Percentiles rank a stretch among this genome's conserved stretches.
phyloP scores from a whole-genome alignment of 1,284 basidiomycete species.

The Athelia psychrophila region DNA sequence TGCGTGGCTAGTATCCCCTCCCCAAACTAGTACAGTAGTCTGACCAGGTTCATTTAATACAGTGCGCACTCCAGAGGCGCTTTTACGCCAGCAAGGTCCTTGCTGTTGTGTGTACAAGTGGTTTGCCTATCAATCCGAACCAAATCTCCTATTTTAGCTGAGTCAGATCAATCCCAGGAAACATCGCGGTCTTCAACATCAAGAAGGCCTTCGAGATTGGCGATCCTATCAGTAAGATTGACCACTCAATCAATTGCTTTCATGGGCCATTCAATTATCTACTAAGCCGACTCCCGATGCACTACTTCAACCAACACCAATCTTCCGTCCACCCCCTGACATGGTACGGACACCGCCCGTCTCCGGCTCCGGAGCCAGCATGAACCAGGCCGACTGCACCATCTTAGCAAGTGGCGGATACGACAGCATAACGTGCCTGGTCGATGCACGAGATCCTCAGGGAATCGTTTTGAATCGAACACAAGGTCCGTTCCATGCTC shows the following conservation, averaged over 20 bases:
- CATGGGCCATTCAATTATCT: constrained; percentile 2
- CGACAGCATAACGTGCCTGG: constrained; percentile 72
- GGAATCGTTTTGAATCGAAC: constrained; percentile 71
- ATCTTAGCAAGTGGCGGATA: constrained; percentile 74
- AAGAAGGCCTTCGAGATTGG: constrained; percentile 42
- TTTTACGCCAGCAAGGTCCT: constrained; percentile 70
- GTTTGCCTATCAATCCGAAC: constrained; percentile 36
- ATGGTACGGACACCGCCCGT: constrained; percentile 69
- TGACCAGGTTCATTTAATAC: not conserved
- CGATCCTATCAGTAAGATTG: constrained; percentile 22
- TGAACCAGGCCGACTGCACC: constrained; percentile 56
- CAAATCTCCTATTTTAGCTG: not conserved
- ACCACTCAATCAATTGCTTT: not conserved
- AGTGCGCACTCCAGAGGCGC: constrained; percentile 64
- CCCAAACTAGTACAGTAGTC: not conserved
- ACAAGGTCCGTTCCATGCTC: constrained; percentile 48
- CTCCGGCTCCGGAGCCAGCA: constrained; percentile 41
- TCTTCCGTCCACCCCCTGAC: constrained; percentile 72
- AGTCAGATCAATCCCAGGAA: constrained; percentile 43
- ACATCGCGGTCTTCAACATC: constrained; percentile 74
- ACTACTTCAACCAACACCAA: constrained; percentile 72
- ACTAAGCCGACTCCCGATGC: constrained; percentile 59
- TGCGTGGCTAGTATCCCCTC: constrained; percentile 19
- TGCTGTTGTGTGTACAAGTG: constrained; percentile 80
- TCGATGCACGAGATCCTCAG: constrained; percentile 68